Evolutionary conservation across 768 basidiomycete species (phyloP), one percentile per base, ranked within the genome.

Genomic region (Imleria badia): DNA sequence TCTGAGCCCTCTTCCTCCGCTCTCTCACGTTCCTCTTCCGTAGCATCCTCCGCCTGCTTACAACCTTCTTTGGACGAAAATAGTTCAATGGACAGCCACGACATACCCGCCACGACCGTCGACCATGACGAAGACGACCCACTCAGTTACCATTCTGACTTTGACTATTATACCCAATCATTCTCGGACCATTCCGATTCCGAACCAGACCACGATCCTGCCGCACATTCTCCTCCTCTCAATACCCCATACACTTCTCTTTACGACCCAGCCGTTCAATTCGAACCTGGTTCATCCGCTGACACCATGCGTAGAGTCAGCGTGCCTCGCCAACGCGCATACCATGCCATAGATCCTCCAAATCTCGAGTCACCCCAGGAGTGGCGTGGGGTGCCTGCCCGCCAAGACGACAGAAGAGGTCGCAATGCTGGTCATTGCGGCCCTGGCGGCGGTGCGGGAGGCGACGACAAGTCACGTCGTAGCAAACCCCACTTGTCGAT

Each of bases 281-380:
- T 75, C 42, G 66, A 77, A 55, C 73, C 79, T n/a, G 73, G 76
- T n/a, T 76, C 77, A 14, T 78, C 81, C 30, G 72, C 71, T 26
- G 79, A 73, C 38, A 60, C 65, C 0, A 70, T 71, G 69, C 65
- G 45, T 26, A 54, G 31, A 41, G 13, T 41, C 12, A 51, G 41
- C 33, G 30, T 35, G 0, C 52, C 54, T 30, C 44, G 36, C 14
- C 29, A 61, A 31, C 55, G 5, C 36, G 15, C 38, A 12, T 58
- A 36, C 23, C 53, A 13, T 26, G 5, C 19, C 39, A 35, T 44
- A 15, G 33, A 39, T 19, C 53, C 59, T 2, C 45, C 54, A 23
- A 51, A 20, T n/a, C 36, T 42, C 7, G 52, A 48, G 2, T 35
- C 62, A 17, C 60, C 64, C 6, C 62, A 52, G 7, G 58, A 63